phyloP scores from a whole-genome alignment of 1,139 yeast species.

The Kodamaea suecica region DNA sequence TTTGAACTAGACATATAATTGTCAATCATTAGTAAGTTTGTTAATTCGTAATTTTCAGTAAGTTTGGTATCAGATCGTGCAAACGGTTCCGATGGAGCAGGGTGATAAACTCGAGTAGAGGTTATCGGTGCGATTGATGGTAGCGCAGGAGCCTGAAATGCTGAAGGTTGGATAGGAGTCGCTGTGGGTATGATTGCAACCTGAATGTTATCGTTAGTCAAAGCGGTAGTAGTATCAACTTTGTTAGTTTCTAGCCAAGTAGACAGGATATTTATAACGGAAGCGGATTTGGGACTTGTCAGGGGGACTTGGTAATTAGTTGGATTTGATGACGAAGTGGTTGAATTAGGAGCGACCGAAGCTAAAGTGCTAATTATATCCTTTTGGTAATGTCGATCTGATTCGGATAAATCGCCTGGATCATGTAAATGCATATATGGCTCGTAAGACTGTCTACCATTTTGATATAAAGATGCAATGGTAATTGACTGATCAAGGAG shows the following conservation, averaged over 20 bases:
- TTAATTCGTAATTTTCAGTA: slow-evolving; percentile 25
- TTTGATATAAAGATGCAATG: slow-evolving; percentile 37
- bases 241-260: slow-evolving; percentile 3
- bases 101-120: neutral
- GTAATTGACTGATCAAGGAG: slow-evolving; percentile 44
- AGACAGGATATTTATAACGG: neutral
- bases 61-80: slow-evolving; percentile 5
- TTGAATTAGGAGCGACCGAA: slow-evolving; percentile 1
- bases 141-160: too few species aligned
- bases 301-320: neutral
- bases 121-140: too few species aligned
- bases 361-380: slow-evolving; percentile 19
- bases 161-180: slow-evolving; percentile 4
- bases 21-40: slow-evolving; percentile 15
- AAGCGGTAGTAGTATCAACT: neutral
- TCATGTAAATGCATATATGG: slow-evolving; percentile 34
- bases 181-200: neutral
- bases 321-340: too few species aligned
- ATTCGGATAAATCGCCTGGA: slow-evolving; percentile 29
- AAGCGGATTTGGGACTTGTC: neutral
- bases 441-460: slow-evolving; percentile 31
- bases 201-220: slow-evolving; percentile 2
- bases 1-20: neutral
- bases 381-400: slow-evolving; percentile 32
- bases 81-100: neutral